Conservation (phyloP, 2,329 filamentous ascomycete genomes). For the Colletotrichum sp. region DNA sequence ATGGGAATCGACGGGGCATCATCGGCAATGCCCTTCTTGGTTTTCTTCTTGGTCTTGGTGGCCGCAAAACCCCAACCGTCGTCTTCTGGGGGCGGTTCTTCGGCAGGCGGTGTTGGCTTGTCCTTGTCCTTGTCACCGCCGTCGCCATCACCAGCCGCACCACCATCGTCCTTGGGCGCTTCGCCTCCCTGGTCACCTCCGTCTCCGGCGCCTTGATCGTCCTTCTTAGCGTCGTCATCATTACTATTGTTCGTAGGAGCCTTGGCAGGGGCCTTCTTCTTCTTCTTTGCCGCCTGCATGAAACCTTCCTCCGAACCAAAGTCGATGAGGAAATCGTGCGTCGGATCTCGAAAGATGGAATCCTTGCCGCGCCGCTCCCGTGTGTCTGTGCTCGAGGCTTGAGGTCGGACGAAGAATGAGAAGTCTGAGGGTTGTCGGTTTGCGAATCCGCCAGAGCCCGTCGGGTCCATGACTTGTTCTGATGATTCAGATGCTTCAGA, state of each 20-base stretch:
- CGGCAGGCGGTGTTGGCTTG: constrained; percentile 24
- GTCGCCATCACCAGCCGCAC: constrained; percentile 30
- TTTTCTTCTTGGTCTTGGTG: constrained; percentile 59
- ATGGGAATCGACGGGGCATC: constrained; percentile 34
- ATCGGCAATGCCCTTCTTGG: constrained; percentile 46
- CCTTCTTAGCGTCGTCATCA: constrained; percentile 43
- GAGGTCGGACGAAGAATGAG: constrained; percentile 25
- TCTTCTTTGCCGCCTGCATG: constrained; percentile 60
- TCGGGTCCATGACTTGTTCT: constrained; percentile 32
- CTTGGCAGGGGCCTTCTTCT: constrained; percentile 55
- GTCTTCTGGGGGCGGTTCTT: constrained; percentile 51
- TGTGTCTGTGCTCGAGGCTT: constrained; percentile 23
- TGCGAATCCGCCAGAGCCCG: constrained; percentile 34
- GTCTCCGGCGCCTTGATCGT: constrained; percentile 39
- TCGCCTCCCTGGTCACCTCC: constrained; percentile 31
- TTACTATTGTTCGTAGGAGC: constrained; percentile 46
- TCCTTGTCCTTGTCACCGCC: constrained; percentile 29
- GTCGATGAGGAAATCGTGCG: constrained; percentile 54
- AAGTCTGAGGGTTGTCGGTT: constrained; percentile 26
- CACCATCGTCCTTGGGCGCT: constrained; percentile 12
- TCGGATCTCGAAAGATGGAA: constrained; percentile 51
- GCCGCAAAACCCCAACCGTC: constrained; percentile 55
- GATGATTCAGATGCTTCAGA: constrained; percentile 25
- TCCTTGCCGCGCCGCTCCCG: constrained; percentile 26
- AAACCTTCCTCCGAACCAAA: constrained; percentile 60